Conservation (phyloP, 2,329 filamentous ascomycete species). For the Pseudocercospora fuligena region DNA sequence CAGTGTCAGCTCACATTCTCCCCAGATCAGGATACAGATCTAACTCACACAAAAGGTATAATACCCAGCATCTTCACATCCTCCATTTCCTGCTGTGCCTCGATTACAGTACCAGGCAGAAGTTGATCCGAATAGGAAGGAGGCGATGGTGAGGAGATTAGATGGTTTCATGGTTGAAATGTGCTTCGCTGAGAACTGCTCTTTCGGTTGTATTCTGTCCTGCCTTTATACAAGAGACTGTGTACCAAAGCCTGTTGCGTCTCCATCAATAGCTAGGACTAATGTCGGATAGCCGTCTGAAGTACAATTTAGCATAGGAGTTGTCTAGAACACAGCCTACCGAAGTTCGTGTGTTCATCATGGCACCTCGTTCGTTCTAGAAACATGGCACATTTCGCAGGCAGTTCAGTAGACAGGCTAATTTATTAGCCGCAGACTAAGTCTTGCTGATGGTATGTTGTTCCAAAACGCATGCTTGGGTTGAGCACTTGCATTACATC, state of each 20-base stretch:
- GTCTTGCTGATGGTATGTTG: neutral
- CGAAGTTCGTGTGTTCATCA: neutral
- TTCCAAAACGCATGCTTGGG: neutral
- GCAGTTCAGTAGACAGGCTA: neutral
- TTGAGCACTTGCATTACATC: neutral
- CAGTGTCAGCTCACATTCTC: neutral
- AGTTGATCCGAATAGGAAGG: neutral
- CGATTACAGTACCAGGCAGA: neutral
- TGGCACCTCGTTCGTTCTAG: neutral
- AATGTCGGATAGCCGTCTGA: neutral
- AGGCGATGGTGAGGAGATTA: neutral
- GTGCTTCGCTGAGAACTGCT: neutral
- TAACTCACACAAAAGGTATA: conserved; percentile 1
- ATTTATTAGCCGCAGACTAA: neutral
- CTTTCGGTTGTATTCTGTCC: neutral
- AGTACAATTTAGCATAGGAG: neutral
- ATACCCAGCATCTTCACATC: neutral
- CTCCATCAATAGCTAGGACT: no score
- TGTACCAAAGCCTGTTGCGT: no score
- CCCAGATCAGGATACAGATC: neutral
- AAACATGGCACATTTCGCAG: neutral
- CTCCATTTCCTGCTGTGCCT: conserved; percentile 1
- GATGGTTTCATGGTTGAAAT: neutral
- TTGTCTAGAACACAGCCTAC: neutral
- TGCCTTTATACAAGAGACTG: neutral